phyloP scores from a whole-genome alignment of 495 filamentous ascomycete genomes.

The Penicillium flavigenum region DNA sequence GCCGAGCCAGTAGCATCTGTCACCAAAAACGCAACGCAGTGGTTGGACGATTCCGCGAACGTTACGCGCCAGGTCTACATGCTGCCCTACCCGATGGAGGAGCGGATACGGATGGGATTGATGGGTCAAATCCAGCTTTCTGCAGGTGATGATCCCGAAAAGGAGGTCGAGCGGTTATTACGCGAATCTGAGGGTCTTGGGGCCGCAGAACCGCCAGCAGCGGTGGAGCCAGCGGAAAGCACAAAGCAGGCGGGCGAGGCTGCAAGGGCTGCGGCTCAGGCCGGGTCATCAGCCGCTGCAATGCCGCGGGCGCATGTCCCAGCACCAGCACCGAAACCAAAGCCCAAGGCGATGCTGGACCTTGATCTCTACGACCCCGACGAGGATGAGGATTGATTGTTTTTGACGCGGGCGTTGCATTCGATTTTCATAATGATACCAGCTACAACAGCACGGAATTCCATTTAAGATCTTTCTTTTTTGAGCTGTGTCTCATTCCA shows the following conservation, averaged over 20 bases:
- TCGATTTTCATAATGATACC: conserved; percentile 23
- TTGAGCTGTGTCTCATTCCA: not conserved
- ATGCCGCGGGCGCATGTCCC: conserved; percentile 20
- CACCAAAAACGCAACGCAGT: conserved; percentile 45
- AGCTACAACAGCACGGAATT: conserved; percentile 12
- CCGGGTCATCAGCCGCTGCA: conserved; percentile 31
- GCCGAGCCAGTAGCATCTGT: conserved; percentile 42
- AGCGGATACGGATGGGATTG: conserved; percentile 48
- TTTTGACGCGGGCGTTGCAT: conserved; percentile 11
- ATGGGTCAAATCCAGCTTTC: conserved; percentile 49
- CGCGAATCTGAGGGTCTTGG: conserved; percentile 43
- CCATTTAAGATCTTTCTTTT: not conserved
- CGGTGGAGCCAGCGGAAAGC: conserved; percentile 21
- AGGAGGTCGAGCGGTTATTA: conserved; percentile 45
- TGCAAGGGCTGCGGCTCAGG: conserved; percentile 38
- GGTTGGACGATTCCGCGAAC: conserved; percentile 48
- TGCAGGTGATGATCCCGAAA: conserved; percentile 38
- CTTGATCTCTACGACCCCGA: conserved; percentile 50
- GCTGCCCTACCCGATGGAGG: conserved; percentile 49
- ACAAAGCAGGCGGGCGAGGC: conserved; percentile 35
- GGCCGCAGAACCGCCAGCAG: conserved; percentile 30
- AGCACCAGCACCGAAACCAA: conserved; percentile 36
- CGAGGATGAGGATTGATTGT: conserved; percentile 42
- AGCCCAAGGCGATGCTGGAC: conserved; percentile 43
- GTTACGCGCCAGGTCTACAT: conserved; percentile 46